phyloP scores from a whole-genome alignment of 2,329 filamentous ascomycete species.

The Paraconiothyrium sp. region DNA sequence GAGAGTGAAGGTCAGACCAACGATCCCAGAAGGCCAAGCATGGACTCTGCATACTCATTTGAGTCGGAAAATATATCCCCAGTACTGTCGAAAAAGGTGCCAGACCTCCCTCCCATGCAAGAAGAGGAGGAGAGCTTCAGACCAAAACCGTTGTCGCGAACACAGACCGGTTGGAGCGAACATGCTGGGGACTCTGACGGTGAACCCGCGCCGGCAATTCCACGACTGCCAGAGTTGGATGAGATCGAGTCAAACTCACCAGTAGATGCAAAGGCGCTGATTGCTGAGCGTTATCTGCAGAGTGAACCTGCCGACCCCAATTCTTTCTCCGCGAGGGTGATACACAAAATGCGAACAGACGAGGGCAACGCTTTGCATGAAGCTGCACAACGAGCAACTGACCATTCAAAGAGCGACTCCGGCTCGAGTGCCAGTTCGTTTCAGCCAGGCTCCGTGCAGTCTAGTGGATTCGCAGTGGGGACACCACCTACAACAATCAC shows the following conservation, averaged over 20 bases:
- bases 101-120: conserved; percentile 39
- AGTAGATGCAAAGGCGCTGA: conserved; percentile 32
- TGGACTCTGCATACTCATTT: conserved; percentile 44
- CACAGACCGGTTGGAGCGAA: conserved; percentile 63
- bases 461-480: conserved; percentile 24
- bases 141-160: conserved; percentile 65
- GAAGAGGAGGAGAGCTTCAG: conserved; percentile 60
- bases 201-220: conserved; percentile 55
- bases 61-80: conserved; percentile 43
- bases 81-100: conserved; percentile 31
- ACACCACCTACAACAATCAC: conserved; percentile 38
- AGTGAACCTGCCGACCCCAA: conserved; percentile 48
- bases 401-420: conserved; percentile 37
- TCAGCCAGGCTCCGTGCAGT: conserved; percentile 33
- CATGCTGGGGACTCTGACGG: conserved; percentile 29
- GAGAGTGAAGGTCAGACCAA: conserved; percentile 21
- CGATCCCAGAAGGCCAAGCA: conserved; percentile 32
- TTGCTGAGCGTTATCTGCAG: conserved; percentile 39
- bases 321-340: conserved; percentile 57
- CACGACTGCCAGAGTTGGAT: conserved; percentile 40
- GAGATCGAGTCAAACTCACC: conserved; percentile 37
- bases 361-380: conserved; percentile 62
- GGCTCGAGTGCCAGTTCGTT: conserved; percentile 42
- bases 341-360: conserved; percentile 62
- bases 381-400: conserved; percentile 41